These are phyloP conservation scores for Fraxinus cuspidata DNA, from an alignment of 257 asterid species.

Conservation along the genomic window DNA sequence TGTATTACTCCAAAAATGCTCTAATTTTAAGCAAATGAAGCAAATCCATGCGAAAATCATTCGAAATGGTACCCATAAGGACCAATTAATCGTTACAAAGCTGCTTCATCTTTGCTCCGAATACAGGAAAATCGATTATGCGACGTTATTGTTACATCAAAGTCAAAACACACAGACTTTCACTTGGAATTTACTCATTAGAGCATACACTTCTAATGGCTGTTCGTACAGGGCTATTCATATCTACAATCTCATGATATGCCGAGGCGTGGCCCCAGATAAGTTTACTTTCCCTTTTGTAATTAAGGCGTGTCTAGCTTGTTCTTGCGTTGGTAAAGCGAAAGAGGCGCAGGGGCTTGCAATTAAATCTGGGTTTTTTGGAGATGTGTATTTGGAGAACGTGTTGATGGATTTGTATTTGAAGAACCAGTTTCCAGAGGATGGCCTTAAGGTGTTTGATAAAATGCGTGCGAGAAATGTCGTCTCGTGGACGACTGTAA, in stretches of 20 bases:
- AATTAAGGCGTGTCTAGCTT: conserved; percentile 54
- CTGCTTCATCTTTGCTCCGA: conserved; percentile 54
- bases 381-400: conserved; percentile 54
- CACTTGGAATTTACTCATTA: conserved; percentile 49
- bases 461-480: conserved; percentile 52
- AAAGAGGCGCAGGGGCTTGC: conserved; percentile 60
- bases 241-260: conserved; percentile 46
- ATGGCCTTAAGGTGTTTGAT: conserved; percentile 55
- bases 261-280: conserved; percentile 41
- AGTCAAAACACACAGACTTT: conserved; percentile 42
- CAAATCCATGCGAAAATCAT: conserved; percentile 49
- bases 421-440: conserved; percentile 49
- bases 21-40: conserved; percentile 46
- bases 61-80: conserved; percentile 36
- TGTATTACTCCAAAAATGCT: conserved; percentile 45
- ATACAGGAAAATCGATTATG: conserved; percentile 42
- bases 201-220: conserved; percentile 39
- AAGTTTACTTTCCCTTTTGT: conserved; percentile 63
- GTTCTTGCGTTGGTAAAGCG: conserved; percentile 44
- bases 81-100: conserved; percentile 37
- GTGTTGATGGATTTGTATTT: conserved; percentile 57
- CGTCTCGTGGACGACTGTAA: conserved; percentile 62
- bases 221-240: conserved; percentile 40
- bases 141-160: conserved; percentile 39
- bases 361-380: conserved; percentile 42